A percentile compares a stretch with the other conserved stretches of the same genome.
Conservation (phyloP, 805 yeast genomes). For the Monosporozyma yasuniensis region DNA sequence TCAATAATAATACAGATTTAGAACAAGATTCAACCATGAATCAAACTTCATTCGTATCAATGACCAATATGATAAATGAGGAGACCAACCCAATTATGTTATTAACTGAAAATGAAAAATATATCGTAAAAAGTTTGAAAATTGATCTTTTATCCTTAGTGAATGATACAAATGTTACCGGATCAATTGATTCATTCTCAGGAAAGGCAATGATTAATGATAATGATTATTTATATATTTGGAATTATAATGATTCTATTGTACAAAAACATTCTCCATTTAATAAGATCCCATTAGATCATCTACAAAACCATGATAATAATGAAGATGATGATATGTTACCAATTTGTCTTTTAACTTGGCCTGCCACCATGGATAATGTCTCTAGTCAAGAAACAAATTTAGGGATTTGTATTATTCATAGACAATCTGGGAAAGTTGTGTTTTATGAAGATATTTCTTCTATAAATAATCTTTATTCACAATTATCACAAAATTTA, state of each 20-base stretch:
- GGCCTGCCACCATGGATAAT: slow-evolving; percentile 20
- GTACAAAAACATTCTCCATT: slow-evolving; percentile 42
- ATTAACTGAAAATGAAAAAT: slow-evolving; percentile 27
- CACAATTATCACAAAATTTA: slow-evolving; percentile 22
- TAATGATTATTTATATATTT: slow-evolving; percentile 47
- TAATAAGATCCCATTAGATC: slow-evolving; percentile 15
- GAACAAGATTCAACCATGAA: slow-evolving; percentile 1
- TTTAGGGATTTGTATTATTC: slow-evolving; percentile 67
- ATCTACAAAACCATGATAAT: too few relatives aligned
- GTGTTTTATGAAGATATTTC: slow-evolving; percentile 69
- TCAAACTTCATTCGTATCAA: not conserved
- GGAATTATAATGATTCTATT: slow-evolving; percentile 52
- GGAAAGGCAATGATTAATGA: slow-evolving; percentile 43
- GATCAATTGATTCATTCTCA: slow-evolving; percentile 28
- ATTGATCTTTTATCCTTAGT: slow-evolving; percentile 12
- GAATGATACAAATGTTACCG: slow-evolving; percentile 24
- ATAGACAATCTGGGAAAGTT: slow-evolving; percentile 48
- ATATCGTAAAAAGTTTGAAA: slow-evolving; percentile 18
- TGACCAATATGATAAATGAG: not conserved
- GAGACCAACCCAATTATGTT: slow-evolving; percentile 3
- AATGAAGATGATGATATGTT: slow-evolving; percentile 11
- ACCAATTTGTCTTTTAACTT: slow-evolving; percentile 23
- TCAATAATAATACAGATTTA: not conserved
- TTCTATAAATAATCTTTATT: slow-evolving; percentile 23
- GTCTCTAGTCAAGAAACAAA: slow-evolving; percentile 1